Percentiles rank a stretch among this genome's conserved stretches.
Evolutionary conservation across 805 yeast genomes (phyloP).

Genomic region (Nakazawaea ambrosiae): DNA sequence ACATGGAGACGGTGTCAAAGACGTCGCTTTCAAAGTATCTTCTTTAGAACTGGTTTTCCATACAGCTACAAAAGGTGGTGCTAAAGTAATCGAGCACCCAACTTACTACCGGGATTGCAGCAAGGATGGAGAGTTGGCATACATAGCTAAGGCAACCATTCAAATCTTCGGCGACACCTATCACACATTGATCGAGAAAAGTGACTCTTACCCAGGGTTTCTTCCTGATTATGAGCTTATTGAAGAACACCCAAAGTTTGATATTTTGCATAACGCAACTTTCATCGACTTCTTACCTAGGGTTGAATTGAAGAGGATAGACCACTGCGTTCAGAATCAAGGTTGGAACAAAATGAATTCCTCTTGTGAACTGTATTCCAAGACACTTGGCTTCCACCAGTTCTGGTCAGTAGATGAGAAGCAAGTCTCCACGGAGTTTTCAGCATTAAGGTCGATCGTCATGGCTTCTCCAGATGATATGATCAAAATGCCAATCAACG

Average conservation of each 20-base stretch:
- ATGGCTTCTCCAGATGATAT: slow-evolving; percentile 62
- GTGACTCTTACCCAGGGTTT: slow-evolving; percentile 31
- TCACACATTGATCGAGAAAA: slow-evolving; percentile 58
- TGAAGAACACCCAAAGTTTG: slow-evolving; percentile 1
- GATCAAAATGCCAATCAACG: slow-evolving; percentile 79
- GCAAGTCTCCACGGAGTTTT: slow-evolving; percentile 60
- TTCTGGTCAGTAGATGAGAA: slow-evolving; percentile 84
- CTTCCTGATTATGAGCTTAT: slow-evolving; percentile 40
- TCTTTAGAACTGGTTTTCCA: slow-evolving; percentile 38
- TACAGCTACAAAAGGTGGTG: slow-evolving; percentile 49
- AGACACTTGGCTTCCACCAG: slow-evolving; percentile 63
- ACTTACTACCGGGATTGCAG: slow-evolving; percentile 15
- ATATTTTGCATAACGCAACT: slow-evolving; percentile 9
- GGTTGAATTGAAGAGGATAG: slow-evolving; percentile 40
- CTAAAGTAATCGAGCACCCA: slow-evolving; percentile 25
- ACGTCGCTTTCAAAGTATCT: slow-evolving; percentile 59
- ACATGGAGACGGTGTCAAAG: slow-evolving; percentile 82
- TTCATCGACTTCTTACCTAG: slow-evolving; percentile 21
- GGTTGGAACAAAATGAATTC: slow-evolving; percentile 59
- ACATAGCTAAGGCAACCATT: slow-evolving; percentile 42
- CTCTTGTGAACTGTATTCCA: slow-evolving; percentile 54
- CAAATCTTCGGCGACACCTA: slow-evolving; percentile 53
- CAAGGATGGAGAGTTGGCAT: slow-evolving; percentile 13
- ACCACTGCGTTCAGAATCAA: slow-evolving; percentile 79
- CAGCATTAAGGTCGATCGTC: slow-evolving; percentile 68